These are phyloP conservation scores for Sapria himalayana DNA, from an alignment of 345 rosid genomes.

Conservation along the genomic window DNA sequence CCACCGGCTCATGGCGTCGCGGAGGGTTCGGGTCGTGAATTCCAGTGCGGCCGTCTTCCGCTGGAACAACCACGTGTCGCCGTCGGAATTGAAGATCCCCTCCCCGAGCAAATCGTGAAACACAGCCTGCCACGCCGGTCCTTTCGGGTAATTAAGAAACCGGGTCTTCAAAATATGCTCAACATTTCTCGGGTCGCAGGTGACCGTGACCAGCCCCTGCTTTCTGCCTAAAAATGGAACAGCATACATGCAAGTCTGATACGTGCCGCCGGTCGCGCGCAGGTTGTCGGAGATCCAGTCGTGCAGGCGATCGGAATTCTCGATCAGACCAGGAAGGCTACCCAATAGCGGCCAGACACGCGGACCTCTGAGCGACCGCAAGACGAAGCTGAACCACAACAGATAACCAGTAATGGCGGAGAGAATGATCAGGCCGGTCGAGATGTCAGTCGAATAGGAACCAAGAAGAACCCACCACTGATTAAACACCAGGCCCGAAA, in stretches of 20 bases:
- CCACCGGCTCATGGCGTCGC: conserved; percentile 98
- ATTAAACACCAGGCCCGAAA: no score
- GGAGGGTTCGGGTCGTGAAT: conserved; percentile 87
- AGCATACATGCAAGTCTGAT: conserved; percentile 92
- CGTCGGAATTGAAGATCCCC: conserved; percentile 87
- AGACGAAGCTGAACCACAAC: conserved; percentile 75
- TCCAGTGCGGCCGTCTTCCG: conserved; percentile 94
- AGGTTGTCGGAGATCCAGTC: conserved; percentile 97
- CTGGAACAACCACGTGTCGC: conserved; percentile 87
- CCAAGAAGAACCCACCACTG: no score
- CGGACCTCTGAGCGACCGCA: conserved; percentile 67
- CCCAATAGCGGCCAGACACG: conserved; percentile 84
- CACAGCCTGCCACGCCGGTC: conserved; percentile 94
- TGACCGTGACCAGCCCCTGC: conserved; percentile 94
- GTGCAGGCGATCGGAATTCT: conserved; percentile 77
- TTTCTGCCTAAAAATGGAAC: conserved; percentile 54
- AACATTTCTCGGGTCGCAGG: conserved; percentile 76
- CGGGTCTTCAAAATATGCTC: conserved; percentile 78
- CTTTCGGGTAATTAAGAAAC: conserved; percentile 85
- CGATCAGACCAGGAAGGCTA: conserved; percentile 76
- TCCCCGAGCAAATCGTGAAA: conserved; percentile 81
- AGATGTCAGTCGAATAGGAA: conserved; percentile 29
- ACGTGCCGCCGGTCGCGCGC: conserved; percentile 81
- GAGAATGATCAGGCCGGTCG: conserved; percentile 38
- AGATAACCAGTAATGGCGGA: conserved; percentile 54